A percentile compares a stretch with the other conserved stretches of the same genome.
phyloP scores from a whole-genome alignment of 306 rosid species.

The Myrica gale region DNA sequence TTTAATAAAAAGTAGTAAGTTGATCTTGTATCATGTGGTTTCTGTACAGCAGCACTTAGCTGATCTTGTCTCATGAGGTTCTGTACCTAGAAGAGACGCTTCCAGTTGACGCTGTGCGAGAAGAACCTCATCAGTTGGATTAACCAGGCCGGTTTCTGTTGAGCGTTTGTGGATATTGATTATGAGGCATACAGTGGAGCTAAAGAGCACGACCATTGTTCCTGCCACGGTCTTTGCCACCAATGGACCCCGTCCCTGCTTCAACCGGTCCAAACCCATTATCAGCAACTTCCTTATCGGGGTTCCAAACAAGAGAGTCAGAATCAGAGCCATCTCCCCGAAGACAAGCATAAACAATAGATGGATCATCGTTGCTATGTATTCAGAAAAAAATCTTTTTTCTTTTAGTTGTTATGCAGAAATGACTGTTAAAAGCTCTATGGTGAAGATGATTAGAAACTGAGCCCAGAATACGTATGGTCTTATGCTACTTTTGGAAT shows the following conservation, averaged over 20 bases:
- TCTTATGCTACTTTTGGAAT: not conserved
- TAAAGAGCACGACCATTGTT: slow-evolving; percentile 48
- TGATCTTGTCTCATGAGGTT: not conserved
- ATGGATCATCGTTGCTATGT: slow-evolving; percentile 42
- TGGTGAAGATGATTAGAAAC: not conserved
- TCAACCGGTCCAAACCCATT: slow-evolving; percentile 41
- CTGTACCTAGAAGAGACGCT: slow-evolving; percentile 56
- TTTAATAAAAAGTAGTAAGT: no score
- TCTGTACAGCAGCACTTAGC: not conserved
- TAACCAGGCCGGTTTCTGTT: slow-evolving; percentile 38
- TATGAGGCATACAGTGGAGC: slow-evolving; percentile 39
- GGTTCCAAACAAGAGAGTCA: slow-evolving; percentile 45
- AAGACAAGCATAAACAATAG: slow-evolving; percentile 38
- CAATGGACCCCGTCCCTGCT: slow-evolving; percentile 55
- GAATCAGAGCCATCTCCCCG: slow-evolving; percentile 42
- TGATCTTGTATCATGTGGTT: not conserved
- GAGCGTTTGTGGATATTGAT: slow-evolving; percentile 39
- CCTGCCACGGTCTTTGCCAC: slow-evolving; percentile 58
- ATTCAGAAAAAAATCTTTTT: not conserved
- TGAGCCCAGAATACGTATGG: not conserved
- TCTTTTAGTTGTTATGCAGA: not conserved
- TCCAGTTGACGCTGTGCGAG: slow-evolving; percentile 45
- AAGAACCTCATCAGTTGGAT: slow-evolving; percentile 64
- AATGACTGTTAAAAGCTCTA: not conserved
- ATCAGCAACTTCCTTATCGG: slow-evolving; percentile 50